phyloP scores from a whole-genome alignment of 2,329 filamentous ascomycete species.

The Emericellopsis atlantica region DNA sequence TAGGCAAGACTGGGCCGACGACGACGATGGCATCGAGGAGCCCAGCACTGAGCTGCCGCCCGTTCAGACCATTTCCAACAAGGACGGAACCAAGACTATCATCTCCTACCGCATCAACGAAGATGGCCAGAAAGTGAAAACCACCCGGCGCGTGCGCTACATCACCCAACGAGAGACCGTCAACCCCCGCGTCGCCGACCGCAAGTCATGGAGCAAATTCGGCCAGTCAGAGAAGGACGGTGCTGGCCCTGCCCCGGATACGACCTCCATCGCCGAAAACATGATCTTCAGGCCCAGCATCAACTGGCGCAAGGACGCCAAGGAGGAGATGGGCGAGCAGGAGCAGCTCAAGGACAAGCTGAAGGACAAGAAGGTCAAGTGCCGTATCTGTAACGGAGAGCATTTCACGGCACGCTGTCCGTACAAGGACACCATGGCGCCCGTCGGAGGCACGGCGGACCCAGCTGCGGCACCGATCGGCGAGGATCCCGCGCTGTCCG shows the following conservation, averaged over 20 bases:
- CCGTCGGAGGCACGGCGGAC: constrained; percentile 48
- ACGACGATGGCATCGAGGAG: constrained; percentile 87
- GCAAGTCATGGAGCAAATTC: constrained; percentile 88
- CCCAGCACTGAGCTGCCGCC: constrained; percentile 61
- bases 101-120: constrained; percentile 87
- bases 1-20: constrained; percentile 84
- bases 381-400: constrained; percentile 95
- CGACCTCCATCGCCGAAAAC: constrained; percentile 91
- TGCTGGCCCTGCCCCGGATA: constrained; percentile 72
- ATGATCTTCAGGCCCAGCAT: constrained; percentile 89
- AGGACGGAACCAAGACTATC: constrained; percentile 95
- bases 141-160: constrained; percentile 87
- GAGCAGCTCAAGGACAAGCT: constrained; percentile 73
- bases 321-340: constrained; percentile 63
- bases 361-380: constrained; percentile 99
- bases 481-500: constrained; percentile 32
- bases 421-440: constrained; percentile 99
- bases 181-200: constrained; percentile 92
- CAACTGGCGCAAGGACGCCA: constrained; percentile 87
- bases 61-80: constrained; percentile 85
- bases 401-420: constrained; percentile 99
- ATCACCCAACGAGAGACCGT: constrained; percentile 86
- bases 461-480: constrained; percentile 42
- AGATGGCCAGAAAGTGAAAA: constrained; percentile 90
- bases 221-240: constrained; percentile 78